Base-by-base conservation (phyloP, 129 eudicot genomes). In the Glebionis coronaria region DNA sequence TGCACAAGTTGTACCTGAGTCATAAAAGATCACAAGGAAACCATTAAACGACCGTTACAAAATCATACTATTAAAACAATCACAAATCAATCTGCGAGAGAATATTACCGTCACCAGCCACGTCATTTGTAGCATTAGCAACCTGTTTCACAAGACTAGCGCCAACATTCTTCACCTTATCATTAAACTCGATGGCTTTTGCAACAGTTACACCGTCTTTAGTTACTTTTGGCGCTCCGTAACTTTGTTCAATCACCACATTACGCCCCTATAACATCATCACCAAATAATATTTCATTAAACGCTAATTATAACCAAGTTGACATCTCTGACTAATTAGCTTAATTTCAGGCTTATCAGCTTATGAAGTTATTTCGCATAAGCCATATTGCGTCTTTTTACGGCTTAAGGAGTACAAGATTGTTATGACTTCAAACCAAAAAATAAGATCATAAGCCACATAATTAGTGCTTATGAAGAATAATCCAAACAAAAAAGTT, bases 141-240 rank as follows among this genome's bases (percentile, higher is more conserved):
- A 90, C 97, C 79, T 90, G 95, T 46, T 90, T 90, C 25, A 90
- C 97, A 18, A 90, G 85, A 72, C 88, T 85, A 3, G 95, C 97
- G 56, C 97, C 97, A 16, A 88, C 75, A 44, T 87, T 91, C 77
- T 81, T 88, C 27, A 79, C 82, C 72, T 66, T 90, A 67, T 91
- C 97, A 61, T 83, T 85, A 59, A 91, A 91, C 29, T 91, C 96
- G 42, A 91, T 83, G 67, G 87, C 80, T 60, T 88, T 87, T 23
- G 96, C 96, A 4, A 91, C 97, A 0, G 97, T 87, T 4, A 88
- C 98, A 65, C 98, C 98, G 54, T 92, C 98, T 76, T 92, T 92
- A 21, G 98, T 92, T 69, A 92, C 96, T 76, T 88, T 92, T 29
- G 98, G 98, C 12, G 91, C 84, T 45, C 96, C 95, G 72, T 76